Evolutionary conservation across 371 early-diverging fungal species (phyloP), one percentile per base, ranked within the genome.

Genomic region (Mucor irregularis): DNA sequence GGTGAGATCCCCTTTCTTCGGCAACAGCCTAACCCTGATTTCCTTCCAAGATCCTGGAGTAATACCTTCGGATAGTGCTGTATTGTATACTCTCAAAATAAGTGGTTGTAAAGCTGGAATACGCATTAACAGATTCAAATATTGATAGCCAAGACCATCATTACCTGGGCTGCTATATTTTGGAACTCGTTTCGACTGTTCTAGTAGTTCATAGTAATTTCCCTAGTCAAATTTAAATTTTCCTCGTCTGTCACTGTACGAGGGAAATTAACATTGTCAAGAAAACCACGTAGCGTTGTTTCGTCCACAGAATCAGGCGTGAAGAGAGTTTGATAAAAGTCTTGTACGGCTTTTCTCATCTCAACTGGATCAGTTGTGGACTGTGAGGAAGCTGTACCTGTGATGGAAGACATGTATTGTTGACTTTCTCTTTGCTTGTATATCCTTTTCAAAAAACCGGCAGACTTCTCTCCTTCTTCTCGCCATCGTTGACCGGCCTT

Each of bases 381-480:
- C n/a, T n/a, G n/a, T n/a, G n/a, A n/a, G n/a, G n/a, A n/a, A n/a
- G n/a, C n/a, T n/a, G n/a, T n/a, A n/a, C n/a, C n/a, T n/a, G n/a
- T n/a, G n/a, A n/a, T n/a, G n/a, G n/a, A n/a, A n/a, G n/a, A 22
- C 21, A 13, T 33, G 10, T 25, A 44, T 29, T 5, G 17, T 4
- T 16, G 49, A 3, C 2, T 33, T 28, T 0, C 3, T 4, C 6
- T 17, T 13, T 3, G n/a, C n/a, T n/a, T n/a, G n/a, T n/a, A n/a
- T n/a, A n/a, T 53, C 17, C 4, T 6, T 26, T 53, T 53, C 4
- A 60, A 38, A 28, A 44, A 60, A 0, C 45, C 35, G 8, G 53
- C 49, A 6, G 60, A 59, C 2, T 3, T 45, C 19, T 58, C 58
- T 13, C 48, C 47, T 9, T 25, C 4, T 40, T 52, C 53, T 13